Base-by-base conservation (phyloP, 2,329 filamentous ascomycete species). In the Ophiostoma sp. region DNA sequence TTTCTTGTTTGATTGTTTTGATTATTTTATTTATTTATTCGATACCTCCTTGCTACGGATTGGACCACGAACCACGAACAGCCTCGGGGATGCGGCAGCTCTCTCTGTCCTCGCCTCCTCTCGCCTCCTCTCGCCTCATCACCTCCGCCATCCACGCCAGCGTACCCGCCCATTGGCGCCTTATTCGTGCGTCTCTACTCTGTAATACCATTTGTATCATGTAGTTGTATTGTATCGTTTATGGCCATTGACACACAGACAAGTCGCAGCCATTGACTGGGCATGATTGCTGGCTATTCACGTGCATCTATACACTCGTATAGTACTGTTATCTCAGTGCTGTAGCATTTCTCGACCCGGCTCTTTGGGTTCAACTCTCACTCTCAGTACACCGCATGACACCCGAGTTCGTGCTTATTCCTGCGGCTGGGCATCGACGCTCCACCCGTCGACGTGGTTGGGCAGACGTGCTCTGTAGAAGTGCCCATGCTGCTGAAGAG, bases 401-500 rank as follows among this genome's bases (percentile, higher is more conserved):
- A 57, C 17, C n/a, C 52, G 52, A 57, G 17, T 8, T 13, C 10
- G 17, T 27, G 23, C 52, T 13, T 27, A 27, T 57, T 57, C 44
- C 52, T 57, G 52, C n/a, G 52, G 52, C 60, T 39, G 60, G 60
- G 60, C 60, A 65, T 10, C 60, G 60, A 65, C 31, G 60, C 60
- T 65, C 60, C 60, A 65, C 60, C 60, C 33, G 60, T n/a, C 60
- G 60, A 65, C 60, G 60, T 65, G 60, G 60, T 39, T 65, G 57
- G 57, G 52, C 52, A 27, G 23, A 13, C 17, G 52, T n/a, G 48
- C 48, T 20, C 48, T 8, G 17, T 52, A 52, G 27, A 31, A 3
- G 27, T 31, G 27, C 27, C 20, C 48, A 23, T 23, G n/a, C 27
- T n/a, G n/a, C 4, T 10, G 2, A 20, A 27, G 5, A 31, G 23